Evolutionary conservation across 2,329 filamentous ascomycete species (phyloP).

Genomic region (Fusarium scirpi): DNA sequence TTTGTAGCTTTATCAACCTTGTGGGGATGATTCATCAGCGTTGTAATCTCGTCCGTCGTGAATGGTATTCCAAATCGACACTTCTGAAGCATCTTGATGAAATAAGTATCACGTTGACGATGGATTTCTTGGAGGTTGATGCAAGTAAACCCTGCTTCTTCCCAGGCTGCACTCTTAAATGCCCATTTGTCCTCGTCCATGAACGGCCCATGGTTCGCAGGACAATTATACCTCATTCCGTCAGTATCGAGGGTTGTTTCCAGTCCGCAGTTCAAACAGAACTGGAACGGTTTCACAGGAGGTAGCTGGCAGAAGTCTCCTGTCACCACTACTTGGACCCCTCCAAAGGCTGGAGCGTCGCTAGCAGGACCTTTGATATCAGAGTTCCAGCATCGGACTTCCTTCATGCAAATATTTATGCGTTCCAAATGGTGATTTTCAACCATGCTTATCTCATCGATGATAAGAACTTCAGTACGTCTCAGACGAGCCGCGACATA

Average conservation of each 20-base stretch:
- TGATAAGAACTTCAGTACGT: too few species aligned
- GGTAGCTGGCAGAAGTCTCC: too few species aligned
- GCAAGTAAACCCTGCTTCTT: constrained; percentile 63
- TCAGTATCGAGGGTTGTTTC: background rate
- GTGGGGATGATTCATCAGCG: constrained; percentile 59
- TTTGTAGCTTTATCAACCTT: constrained; percentile 49
- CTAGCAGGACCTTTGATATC: too few species aligned
- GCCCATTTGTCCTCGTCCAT: constrained; percentile 69
- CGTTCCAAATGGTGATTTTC: too few species aligned
- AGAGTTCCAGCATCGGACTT: too few species aligned
- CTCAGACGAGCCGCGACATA: too few species aligned
- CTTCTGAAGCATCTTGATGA: constrained; percentile 67
- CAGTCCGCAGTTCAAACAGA: constrained; percentile 41
- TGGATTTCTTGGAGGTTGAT: constrained; percentile 67
- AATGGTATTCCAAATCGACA: constrained; percentile 61
- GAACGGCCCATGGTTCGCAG: constrained; percentile 53
- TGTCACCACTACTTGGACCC: too few species aligned
- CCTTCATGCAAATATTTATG: too few species aligned
- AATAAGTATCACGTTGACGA: constrained; percentile 65
- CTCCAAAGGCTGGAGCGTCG: too few species aligned
- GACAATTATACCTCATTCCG: constrained; percentile 41
- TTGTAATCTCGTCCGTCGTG: constrained; percentile 51
- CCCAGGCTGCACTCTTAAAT: constrained; percentile 68
- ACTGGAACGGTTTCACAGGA: constrained; percentile 55
- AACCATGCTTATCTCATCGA: too few species aligned